Evolutionary conservation across 2,329 filamentous ascomycete species (phyloP), one percentile per base, ranked within the genome.

Genomic region (Fusarium newnesense): DNA sequence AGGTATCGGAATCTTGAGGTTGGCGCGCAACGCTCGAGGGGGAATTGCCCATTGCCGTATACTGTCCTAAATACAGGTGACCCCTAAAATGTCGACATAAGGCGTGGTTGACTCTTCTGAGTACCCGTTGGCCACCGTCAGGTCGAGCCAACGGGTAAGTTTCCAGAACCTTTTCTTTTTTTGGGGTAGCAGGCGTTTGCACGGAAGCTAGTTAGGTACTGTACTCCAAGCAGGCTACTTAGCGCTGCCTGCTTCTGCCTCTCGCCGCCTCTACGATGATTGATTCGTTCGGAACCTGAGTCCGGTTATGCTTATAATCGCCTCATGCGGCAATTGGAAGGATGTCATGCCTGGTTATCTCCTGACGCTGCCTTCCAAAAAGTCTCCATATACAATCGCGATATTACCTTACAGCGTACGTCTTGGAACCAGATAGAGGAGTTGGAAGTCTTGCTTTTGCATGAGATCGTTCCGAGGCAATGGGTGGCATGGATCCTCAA

Each of bases 281-380:
- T 40, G 34, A 64, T 64, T 72, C 64, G 53, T 53, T 69, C 57
- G 63, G 63, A 53, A 43, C 54, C 42, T 46, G 53, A 44, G 32
- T 28, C 68, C 54, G 59, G 39, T 67, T 50, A 67, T n/a, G 39
- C 44, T 67, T 36, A 52, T 36, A 52, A 39, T 67, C 44, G 44
- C 52, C 18, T 60, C 39, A 67, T 67, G 24, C 21, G 59, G 39
- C 42, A 50, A 53, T 60, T 30, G 15, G 57, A 18, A 58, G 39
- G 32, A 71, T 70, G 47, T 19, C 64, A 68, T 68, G 42, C 42
- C 56, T 53, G 57, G 61, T 65, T 74, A 74, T 74, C 56, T 69
- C 67, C 70, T 72, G 59, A 65, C 59, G 43, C 28, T 34, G 30
- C 44, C 52, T 42, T 28, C 44, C 15, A 32, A 32, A 56, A 46